phyloP scores from a whole-genome alignment of 768 basidiomycete genomes.

The Fistulinella prunicolor region DNA sequence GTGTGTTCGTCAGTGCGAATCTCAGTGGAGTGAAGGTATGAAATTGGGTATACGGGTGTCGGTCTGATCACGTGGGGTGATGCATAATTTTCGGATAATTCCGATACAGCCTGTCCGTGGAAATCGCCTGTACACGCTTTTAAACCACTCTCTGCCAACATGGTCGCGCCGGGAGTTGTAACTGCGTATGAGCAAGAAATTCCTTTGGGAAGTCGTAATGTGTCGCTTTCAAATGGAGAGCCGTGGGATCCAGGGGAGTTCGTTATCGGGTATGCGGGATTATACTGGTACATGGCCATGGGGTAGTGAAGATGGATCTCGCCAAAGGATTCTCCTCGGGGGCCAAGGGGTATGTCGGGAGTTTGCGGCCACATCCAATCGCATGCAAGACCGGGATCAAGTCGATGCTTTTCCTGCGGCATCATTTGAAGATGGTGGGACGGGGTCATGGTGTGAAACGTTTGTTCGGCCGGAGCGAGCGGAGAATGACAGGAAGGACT shows the following conservation, averaged over 20 bases:
- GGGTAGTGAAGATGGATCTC: constrained; percentile 12
- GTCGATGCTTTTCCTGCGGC: constrained; percentile 15
- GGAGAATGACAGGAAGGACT: constrained; percentile 7
- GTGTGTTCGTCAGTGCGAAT: constrained; percentile 4
- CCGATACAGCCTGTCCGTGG: not conserved
- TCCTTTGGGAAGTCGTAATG: constrained; percentile 9
- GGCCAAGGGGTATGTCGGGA: constrained; percentile 5
- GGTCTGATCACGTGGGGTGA: constrained; percentile 27
- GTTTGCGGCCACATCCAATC: constrained; percentile 22
- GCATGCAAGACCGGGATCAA: not conserved
- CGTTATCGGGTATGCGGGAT: constrained; percentile 2
- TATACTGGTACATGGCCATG: constrained; percentile 3
- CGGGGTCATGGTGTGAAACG: constrained; percentile 27
- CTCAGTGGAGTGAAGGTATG: constrained; percentile 23
- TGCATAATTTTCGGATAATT: constrained; percentile 8
- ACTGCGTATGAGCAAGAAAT: constrained; percentile 3
- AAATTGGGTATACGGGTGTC: constrained; percentile 27
- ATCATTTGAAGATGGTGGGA: constrained; percentile 24
- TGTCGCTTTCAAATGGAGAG: constrained; percentile 11
- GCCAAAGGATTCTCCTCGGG: constrained; percentile 4
- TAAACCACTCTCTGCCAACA: constrained; percentile 6
- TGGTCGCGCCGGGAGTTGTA: constrained; percentile 3
- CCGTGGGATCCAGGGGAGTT: constrained; percentile 3
- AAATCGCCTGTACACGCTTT: not conserved
- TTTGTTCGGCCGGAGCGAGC: constrained; percentile 29